Base-by-base conservation (phyloP, 495 filamentous ascomycete genomes). In the Penicillium roqueforti region DNA sequence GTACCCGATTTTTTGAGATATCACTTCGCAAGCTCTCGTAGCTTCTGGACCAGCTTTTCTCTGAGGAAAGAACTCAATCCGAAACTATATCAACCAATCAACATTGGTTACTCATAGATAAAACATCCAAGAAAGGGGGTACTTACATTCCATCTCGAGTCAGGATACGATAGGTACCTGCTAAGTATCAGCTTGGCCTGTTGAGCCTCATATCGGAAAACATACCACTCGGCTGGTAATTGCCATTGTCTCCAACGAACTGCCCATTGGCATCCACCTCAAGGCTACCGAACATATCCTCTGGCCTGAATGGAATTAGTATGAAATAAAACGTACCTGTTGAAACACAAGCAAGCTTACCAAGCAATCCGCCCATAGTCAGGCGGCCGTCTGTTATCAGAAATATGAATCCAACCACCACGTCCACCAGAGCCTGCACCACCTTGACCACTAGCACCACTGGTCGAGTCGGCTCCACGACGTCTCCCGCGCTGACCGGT, bases 231-330 rank as follows among this genome's bases (percentile, higher is more conserved):
- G 69, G 55, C 63, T 84, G 80, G 69, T 83, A 86, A 29, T 76
- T 80, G 34, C 83, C 83, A 54, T 75, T 65, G 0, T 69, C 75
- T 16, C 71, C 82, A 14, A 84, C 80, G 62, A 96, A 88, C n/a
- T 80, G 72, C 1, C 92, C 92, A 18, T 79, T 57, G 3, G 78
- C 81, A 75, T 95, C 86, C 9, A 96, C 88, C 65, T 93, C 86
- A 43, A 96, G 76, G 62, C 92, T 96, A 29, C 92, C 92, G 62
- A 97, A 85, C 52, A 97, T 97, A 73, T 97, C 90, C 69, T 95
- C 92, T 0, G 83, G 82, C 77, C 80, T 76, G 34, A 51, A 41
- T 5, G 49, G 16, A 28, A 44, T 70, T 37, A 70, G 66, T 18
- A 18, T 28, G n/a, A 6, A 36, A 16, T 16, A 36, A 16, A 13